These are phyloP conservation scores for Chaetomium sp. DNA, from an alignment of 2,329 filamentous ascomycete genomes.

Conservation along the genomic window DNA sequence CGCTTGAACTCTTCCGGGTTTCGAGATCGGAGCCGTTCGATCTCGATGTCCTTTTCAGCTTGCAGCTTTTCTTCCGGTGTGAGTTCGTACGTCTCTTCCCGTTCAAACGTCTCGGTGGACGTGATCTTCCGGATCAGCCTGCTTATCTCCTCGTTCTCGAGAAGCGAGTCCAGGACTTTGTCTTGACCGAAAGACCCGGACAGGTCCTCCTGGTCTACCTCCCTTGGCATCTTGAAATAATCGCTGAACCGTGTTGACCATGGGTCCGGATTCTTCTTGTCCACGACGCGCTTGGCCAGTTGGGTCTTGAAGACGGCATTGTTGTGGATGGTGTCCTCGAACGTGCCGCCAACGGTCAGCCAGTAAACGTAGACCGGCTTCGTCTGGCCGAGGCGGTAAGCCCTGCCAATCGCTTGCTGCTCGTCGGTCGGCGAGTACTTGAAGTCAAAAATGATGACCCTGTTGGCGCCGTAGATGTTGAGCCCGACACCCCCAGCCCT, in stretches of 20 bases:
- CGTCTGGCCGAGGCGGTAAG: constrained; percentile 80
- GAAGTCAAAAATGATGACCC: constrained; percentile 85
- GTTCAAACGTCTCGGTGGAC: constrained; percentile 72
- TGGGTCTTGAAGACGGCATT: constrained; percentile 80
- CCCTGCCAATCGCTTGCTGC: constrained; percentile 82
- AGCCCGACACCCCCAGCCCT: constrained; percentile 79
- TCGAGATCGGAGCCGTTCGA: constrained; percentile 31
- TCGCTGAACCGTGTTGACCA: constrained; percentile 60
- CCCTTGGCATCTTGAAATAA: constrained; percentile 61
- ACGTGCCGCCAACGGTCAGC: constrained; percentile 75
- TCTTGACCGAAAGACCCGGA: constrained; percentile 63
- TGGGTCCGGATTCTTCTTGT: constrained; percentile 76
- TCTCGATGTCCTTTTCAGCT: constrained; percentile 47
- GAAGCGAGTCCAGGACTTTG: constrained; percentile 55
- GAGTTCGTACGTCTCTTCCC: constrained; percentile 65
- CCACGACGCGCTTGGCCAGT: constrained; percentile 76
- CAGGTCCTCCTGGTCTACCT: constrained; percentile 42
- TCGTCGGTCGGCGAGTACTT: constrained; percentile 79
- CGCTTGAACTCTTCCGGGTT: constrained; percentile 32
- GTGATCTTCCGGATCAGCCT: constrained; percentile 58
- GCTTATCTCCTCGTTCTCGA: constrained; percentile 41
- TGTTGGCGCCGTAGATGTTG: constrained; percentile 81
- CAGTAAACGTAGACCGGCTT: constrained; percentile 86
- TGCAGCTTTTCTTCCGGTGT: constrained; percentile 63
- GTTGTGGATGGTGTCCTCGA: constrained; percentile 74